Conservation (phyloP, 352 stramenopile genomes). For the Phytopythium boreale region DNA sequence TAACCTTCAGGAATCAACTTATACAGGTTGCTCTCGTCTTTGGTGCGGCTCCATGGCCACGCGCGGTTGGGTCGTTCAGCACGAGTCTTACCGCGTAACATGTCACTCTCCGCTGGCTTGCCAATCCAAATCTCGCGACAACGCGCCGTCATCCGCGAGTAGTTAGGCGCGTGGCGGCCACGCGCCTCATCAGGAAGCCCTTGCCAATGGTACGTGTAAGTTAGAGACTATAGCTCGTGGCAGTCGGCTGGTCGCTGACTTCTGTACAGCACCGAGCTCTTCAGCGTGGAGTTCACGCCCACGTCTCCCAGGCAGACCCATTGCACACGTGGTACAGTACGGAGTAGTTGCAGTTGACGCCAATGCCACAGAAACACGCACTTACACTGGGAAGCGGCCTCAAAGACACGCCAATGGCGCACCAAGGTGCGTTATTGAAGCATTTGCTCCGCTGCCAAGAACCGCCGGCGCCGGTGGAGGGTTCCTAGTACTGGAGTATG, state of each 20-base stretch:
- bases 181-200: not conserved
- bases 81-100: not conserved
- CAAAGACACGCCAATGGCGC: conserved; percentile 4
- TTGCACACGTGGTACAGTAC: too few relatives aligned
- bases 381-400: not conserved
- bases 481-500: too few relatives aligned
- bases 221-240: too few relatives aligned
- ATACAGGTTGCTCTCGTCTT: not conserved
- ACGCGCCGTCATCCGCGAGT: not conserved
- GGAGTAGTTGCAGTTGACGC: not conserved
- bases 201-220: too few relatives aligned
- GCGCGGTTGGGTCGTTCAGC: not conserved
- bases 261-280: too few relatives aligned
- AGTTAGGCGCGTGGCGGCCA: not conserved
- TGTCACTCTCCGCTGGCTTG: not conserved
- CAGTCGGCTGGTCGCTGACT: too few relatives aligned
- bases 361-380: conserved; percentile 5
- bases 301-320: not conserved
- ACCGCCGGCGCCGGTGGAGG: not conserved
- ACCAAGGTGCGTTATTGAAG: conserved; percentile 3
- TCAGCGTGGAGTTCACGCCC: not conserved
- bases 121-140: not conserved
- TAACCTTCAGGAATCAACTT: not conserved
- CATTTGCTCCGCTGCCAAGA: not conserved
- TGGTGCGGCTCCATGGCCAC: not conserved